Percentiles rank a stretch among this genome's conserved stretches.
These are phyloP conservation scores for Brassica nigra DNA, from an alignment of 345 rosid species.

Conservation along the genomic window DNA sequence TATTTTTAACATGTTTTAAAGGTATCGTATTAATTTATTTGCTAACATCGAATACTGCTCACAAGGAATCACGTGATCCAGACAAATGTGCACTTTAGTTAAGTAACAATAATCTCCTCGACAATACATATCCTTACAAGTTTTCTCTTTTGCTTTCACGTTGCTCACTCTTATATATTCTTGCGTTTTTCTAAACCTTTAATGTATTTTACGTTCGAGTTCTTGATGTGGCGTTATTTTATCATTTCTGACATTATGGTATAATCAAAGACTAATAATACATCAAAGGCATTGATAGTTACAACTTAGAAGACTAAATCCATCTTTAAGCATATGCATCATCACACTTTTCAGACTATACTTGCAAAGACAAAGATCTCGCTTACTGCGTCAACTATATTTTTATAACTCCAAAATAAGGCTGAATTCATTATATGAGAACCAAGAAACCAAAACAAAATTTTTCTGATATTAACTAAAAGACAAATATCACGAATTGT, in stretches of 20 bases:
- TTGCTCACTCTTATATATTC: constrained; percentile 33
- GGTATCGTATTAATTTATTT: background rate
- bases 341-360: constrained; percentile 21
- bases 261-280: constrained; percentile 23
- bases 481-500: background rate
- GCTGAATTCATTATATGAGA: background rate
- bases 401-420: background rate
- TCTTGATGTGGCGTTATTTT: background rate
- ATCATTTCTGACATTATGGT: constrained; percentile 16
- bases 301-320: constrained; percentile 32
- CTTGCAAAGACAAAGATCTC: constrained; percentile 2
- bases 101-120: constrained; percentile 18
- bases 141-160: constrained; percentile 39
- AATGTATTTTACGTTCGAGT: background rate
- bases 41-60: constrained; percentile 1
- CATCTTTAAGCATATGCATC: constrained; percentile 38
- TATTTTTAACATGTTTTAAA: background rate
- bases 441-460: background rate
- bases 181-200: constrained; percentile 34
- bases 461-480: background rate
- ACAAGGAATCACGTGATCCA: constrained; percentile 30
- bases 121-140: constrained; percentile 20
- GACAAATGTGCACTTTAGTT: constrained; percentile 39
- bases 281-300: constrained; percentile 13
- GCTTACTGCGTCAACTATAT: background rate